Base-by-base conservation (phyloP, 1,139 yeast genomes). In the Hansenula sp. region DNA sequence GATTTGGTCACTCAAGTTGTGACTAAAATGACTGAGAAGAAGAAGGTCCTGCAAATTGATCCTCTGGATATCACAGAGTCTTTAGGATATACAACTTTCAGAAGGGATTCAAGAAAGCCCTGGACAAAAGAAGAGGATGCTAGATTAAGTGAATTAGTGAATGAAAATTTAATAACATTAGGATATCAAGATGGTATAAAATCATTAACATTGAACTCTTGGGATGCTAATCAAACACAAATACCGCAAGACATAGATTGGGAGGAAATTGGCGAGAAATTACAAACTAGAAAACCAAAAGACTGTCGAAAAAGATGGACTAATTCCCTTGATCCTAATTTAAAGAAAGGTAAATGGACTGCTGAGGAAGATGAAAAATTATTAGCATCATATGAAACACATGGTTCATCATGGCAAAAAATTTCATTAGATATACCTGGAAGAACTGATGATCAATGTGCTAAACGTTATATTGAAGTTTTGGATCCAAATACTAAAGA, bases 381-480 rank as follows among this genome's bases (percentile, higher is more conserved):
- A 35, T 58, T 82, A 19, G 69, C 70, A 37, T 90, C 95, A 1
- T 84, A 75, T 57, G 67, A 74, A 37, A 74, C 71, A 47, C 73
- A 75, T 59, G 97, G 97, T 0, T 74, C 96, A 0, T 75, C 81
- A 31, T 90, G 97, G 97, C 86, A 85, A 47, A 81, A 82, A 50
- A 90, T 90, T 9, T 80, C 96, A 0, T 65, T 71, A 39, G 81
- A 76, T 40, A 84, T 89, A 12, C 75, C 78, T 2, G 95, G 96
- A 3, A 69, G 97, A 54, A 90, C 96, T 1, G 96, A 89, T 57
- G 97, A 89, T 60, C 97, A 90, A 64, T 90, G 97, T 65, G 88
- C 96, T 2, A 90, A 90, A 56, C 66, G 97, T 50, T 90, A 88
- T 60, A 79, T 83, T 18, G 97, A 90, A 55, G 96, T 89, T 2